Evolutionary conservation across 2,329 filamentous ascomycete species (phyloP), one percentile per base, ranked within the genome.

Genomic region (Bertia moriformis): DNA sequence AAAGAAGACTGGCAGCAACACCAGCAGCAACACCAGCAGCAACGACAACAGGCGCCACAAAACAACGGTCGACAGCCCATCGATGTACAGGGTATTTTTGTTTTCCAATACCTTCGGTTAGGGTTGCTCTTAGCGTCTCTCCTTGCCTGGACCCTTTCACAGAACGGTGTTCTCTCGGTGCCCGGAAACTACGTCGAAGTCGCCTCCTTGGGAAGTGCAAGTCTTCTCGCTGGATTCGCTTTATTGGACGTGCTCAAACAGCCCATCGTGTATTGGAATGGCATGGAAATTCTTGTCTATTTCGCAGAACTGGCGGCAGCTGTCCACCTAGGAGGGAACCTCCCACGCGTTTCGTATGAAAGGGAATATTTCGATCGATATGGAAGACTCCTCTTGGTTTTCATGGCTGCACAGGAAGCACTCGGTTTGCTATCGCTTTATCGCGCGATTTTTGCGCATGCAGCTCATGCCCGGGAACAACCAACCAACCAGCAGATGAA

Each of bases 401-500:
- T 62, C 29, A 60, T 62, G 53, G 47, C 49, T 14, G 50, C 51
- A 3, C 58, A 62, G 37, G 59, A 62, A 40, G 47, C 50, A n/a
- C 40, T 60, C 38, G 47, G 48, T 4, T 40, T 60, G 36, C 37
- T 53, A 7, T 43, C 51, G 14, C 41, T 52, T 19, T 53, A 36
- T n/a, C 13, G 32, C 4, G 18, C 29, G 4, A 5, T 40, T 51
- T n/a, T 37, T 47, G 41, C 7, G 43, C 40, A 15, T 20, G 38
- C 4, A 18, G 30, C n/a, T 18, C 39, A 18, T 24, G 41, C 33
- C 19, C 32, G 19, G n/a, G 37, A 3, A 35, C 10, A 10, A n/a
- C 24, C 24, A 29, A 29, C 24, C n/a, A 35, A 7, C 10, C 32
- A 35, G 15, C 32, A 10, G 10, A 7, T 15, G 7, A 35, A 18